Base-by-base conservation (phyloP, 306 rosid species). In the Lathyrus aphaca region DNA sequence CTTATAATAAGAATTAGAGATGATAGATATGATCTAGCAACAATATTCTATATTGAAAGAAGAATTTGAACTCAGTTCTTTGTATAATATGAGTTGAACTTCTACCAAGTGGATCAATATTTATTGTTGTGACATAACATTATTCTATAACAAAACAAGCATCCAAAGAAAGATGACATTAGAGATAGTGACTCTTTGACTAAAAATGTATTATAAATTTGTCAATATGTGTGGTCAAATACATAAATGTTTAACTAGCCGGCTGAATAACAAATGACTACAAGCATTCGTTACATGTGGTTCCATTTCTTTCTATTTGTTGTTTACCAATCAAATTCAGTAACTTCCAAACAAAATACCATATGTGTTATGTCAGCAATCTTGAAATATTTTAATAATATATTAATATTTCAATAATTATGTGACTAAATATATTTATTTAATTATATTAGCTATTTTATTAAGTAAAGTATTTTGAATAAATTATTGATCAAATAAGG, bases 211-310 rank as follows among this genome's bases (percentile, higher is more conserved):
- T 25, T 42, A 25, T 5, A 0, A 59, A 14, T 53, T 45, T 74
- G 72, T 61, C 61, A 71, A 30, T 6, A 77, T 77, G 48, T 10
- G 0, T 44, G 8, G 75, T 67, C 70, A 71, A 74, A 69, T 39
- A 53, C 35, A 37, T 5, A 43, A 55, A 29, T 46, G 63, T 35
- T 53, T 29, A 48, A 37, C 44, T 55, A 61, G 86, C 87, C 83
- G 84, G 86, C 91, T 2, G 54, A 78, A 71, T 25, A 46, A 51
- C 32, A 65, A 75, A 79, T 67, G 60, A 71, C 65, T 43, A 76
- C 45, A 73, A 23, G 18, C 32, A 40, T 25, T 49, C 60, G 69
- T n/a, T 43, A n/a, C 27, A 9, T 77, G 27, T 6, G 73, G 18
- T 60, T 48, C 32, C 56, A 70, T 37, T 19, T 50, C 44, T 49